Percentiles rank a stretch among this genome's conserved stretches.
These are phyloP conservation scores for Hymenoscyphus infarciens DNA, from an alignment of 2,329 filamentous ascomycete genomes.

Conservation along the genomic window DNA sequence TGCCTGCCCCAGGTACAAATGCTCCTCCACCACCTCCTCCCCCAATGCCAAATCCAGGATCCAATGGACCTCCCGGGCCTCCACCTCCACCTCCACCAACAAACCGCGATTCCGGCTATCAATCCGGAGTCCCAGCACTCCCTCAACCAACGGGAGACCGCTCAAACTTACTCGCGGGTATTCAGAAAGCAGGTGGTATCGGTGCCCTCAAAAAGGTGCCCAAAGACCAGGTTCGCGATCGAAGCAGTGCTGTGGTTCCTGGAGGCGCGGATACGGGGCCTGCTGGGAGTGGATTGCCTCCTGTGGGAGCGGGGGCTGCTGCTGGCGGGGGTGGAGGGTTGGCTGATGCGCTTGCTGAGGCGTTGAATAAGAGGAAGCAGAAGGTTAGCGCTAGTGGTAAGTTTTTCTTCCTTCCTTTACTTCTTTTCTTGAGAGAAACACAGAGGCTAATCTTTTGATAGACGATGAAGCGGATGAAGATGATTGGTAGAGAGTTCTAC, in stretches of 20 bases:
- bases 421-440: too few relatives aligned
- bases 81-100: conserved; percentile 47
- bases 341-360: conserved; percentile 77
- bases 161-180: conserved; percentile 64
- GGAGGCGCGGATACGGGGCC: conserved; percentile 49
- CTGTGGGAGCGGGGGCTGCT: conserved; percentile 51
- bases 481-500: conserved; percentile 54
- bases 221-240: conserved; percentile 64
- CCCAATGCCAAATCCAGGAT: conserved; percentile 23
- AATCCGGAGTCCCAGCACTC: conserved; percentile 49
- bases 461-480: conserved; percentile 77
- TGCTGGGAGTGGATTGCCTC: conserved; percentile 48
- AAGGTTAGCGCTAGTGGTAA: conserved; percentile 94
- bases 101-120: conserved; percentile 56
- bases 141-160: conserved; percentile 46
- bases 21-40: conserved; percentile 41
- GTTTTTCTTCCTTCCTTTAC: conserved; percentile 38
- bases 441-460: conserved; percentile 38
- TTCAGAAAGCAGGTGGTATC: conserved; percentile 66
- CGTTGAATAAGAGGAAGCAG: conserved; percentile 78
- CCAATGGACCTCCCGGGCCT: conserved; percentile 24
- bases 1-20: conserved; percentile 32
- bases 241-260: conserved; percentile 61
- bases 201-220: conserved; percentile 73
- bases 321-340: conserved; percentile 60